phyloP scores from a whole-genome alignment of 129 eudicot species.

The Centaurea solstitialis region DNA sequence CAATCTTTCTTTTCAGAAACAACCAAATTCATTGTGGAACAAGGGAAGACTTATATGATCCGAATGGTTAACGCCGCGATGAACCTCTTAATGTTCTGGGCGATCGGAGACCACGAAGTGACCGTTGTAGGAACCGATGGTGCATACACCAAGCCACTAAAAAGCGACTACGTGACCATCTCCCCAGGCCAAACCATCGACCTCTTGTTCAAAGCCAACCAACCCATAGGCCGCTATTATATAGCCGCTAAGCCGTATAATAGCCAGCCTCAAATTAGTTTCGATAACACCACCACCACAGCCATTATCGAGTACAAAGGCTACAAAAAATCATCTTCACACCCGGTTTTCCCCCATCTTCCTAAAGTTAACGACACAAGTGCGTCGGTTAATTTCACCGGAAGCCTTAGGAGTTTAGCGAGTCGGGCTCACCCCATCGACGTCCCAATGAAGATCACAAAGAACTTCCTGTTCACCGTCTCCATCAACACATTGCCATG shows the following conservation, averaged over 20 bases:
- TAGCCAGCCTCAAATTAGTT: neutral
- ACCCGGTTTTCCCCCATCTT: conserved; percentile 33
- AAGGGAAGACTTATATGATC: conserved; percentile 43
- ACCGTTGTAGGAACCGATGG: conserved; percentile 54
- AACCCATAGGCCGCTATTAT: conserved; percentile 38
- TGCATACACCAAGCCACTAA: conserved; percentile 51
- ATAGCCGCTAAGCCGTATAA: conserved; percentile 45
- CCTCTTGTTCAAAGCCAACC: conserved; percentile 42
- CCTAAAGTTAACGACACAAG: conserved; percentile 45
- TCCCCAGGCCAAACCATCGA: conserved; percentile 59
- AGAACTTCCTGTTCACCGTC: conserved; percentile 35
- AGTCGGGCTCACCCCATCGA: conserved; percentile 36
- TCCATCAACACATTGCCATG: conserved; percentile 53
- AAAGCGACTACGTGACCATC: conserved; percentile 24
- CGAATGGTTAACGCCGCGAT: conserved; percentile 50
- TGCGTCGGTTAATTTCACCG: conserved; percentile 36
- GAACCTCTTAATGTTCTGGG: conserved; percentile 37
- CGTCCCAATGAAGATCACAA: conserved; percentile 36
- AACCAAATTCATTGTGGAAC: conserved; percentile 31
- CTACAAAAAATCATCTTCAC: neutral
- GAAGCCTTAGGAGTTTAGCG: conserved; percentile 42
- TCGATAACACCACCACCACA: conserved; percentile 54
- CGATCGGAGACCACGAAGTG: conserved; percentile 37
- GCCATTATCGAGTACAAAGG: conserved; percentile 35
- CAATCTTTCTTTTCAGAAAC: conserved; percentile 35